These are phyloP conservation scores for Cnidoscolus chayamansa DNA, from an alignment of 441 rosid species.

Conservation along the genomic window DNA sequence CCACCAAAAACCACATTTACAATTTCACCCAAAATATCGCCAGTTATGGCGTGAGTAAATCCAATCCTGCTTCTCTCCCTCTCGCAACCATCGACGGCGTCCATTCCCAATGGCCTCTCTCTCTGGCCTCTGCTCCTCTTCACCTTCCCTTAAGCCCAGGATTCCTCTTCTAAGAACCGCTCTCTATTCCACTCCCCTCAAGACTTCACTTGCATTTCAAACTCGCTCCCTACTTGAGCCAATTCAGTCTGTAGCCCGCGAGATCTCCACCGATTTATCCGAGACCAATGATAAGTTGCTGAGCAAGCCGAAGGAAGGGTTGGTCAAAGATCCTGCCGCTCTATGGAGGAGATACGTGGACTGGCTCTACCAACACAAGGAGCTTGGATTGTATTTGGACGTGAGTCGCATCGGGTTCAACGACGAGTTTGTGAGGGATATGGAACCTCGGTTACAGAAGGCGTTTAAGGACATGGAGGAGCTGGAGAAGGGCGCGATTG, in stretches of 20 bases:
- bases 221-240: constrained; percentile 26
- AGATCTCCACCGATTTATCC: constrained; percentile 45
- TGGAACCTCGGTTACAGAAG: constrained; percentile 65
- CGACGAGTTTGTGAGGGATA: constrained; percentile 63
- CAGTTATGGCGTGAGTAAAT: constrained; percentile 1
- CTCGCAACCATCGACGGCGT: neutral
- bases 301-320: constrained; percentile 36
- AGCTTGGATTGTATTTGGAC: constrained; percentile 74
- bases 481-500: constrained; percentile 84
- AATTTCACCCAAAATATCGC: neutral
- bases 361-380: constrained; percentile 91
- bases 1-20: neutral
- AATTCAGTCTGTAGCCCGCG: constrained; percentile 51
- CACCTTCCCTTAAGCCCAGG: constrained; percentile 41
- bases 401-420: constrained; percentile 84
- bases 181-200: constrained; percentile 22
- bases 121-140: constrained; percentile 56
- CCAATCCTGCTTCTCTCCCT: too few species aligned
- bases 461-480: constrained; percentile 81
- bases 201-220: constrained; percentile 27
- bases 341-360: constrained; percentile 87
- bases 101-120: constrained; percentile 54
- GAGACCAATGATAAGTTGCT: constrained; percentile 28
- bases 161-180: constrained; percentile 27
- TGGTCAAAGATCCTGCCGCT: constrained; percentile 53